A percentile compares a stretch with the other conserved stretches of the same genome.
These are phyloP conservation scores for Brasenia schreberi DNA, from an alignment of 164 flowering plant species.

Conservation along the genomic window DNA sequence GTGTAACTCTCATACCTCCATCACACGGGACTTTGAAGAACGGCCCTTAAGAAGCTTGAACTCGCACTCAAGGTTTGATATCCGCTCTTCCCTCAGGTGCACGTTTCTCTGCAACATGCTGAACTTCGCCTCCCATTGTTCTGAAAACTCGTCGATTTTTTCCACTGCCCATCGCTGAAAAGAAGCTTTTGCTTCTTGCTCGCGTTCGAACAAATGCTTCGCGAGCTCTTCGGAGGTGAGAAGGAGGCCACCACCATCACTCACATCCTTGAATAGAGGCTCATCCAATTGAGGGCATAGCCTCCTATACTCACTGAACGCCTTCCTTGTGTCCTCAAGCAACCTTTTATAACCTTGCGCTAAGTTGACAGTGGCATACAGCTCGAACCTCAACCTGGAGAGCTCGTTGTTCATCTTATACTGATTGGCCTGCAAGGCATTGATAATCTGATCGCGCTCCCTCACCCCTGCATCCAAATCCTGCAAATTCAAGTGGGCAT, in stretches of 20 bases:
- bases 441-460: conserved; percentile 28
- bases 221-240: conserved; percentile 44
- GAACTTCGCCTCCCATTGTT: conserved; percentile 17
- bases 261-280: conserved; percentile 65
- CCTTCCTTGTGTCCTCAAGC: conserved; percentile 36
- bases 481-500: conserved; percentile 28
- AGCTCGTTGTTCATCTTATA: conserved; percentile 36
- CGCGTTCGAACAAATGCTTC: conserved; percentile 34
- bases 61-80: conserved; percentile 15
- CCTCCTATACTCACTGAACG: conserved; percentile 55
- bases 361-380: conserved; percentile 40
- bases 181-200: conserved; percentile 56
- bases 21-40: neutral
- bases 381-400: conserved; percentile 46
- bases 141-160: conserved; percentile 22
- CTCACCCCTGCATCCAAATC: conserved; percentile 32
- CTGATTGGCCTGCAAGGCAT: conserved; percentile 24
- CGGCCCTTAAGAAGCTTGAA: conserved; percentile 13
- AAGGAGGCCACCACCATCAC: conserved; percentile 59
- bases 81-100: conserved; percentile 10
- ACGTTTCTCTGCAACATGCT: conserved; percentile 12
- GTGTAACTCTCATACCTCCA: neutral
- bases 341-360: conserved; percentile 63
- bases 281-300: conserved; percentile 35
- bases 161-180: conserved; percentile 24